Evolutionary conservation across 2,329 filamentous ascomycete genomes (phyloP), one percentile per base, ranked within the genome.

Genomic region (Eurotiales sp.): DNA sequence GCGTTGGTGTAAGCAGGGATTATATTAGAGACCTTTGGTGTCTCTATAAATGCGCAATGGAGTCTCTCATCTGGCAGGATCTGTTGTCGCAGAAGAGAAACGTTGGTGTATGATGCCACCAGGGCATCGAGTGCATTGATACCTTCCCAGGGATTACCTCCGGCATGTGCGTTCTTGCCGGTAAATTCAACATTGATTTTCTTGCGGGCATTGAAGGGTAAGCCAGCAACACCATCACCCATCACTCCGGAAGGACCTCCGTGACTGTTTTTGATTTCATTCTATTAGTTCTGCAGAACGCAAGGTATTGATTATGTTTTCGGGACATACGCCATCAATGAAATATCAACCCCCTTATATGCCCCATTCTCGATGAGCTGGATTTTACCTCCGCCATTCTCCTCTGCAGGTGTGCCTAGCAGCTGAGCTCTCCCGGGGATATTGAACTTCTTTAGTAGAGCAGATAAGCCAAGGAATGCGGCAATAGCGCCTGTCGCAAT

Each of bases 51-150:
- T 19, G 79, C 74, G 1, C 78, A 72, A 53, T 81, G 76, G n/a
- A 81, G 70, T 10, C 77, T 72, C 52, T 78, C 70, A 10, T 75
- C 74, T 0, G 80, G 77, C 55, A 73, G 71, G 3, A 79, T 72
- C 60, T 84, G 81, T 61, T 83, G 80, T 1, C 81, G 73, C 4
- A 84, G 67, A 0, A 79, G 69, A 0, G 76, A 74, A 3, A 84
- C 61, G 37, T 67, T 67, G 41, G 65, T 67, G 52, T 73, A 74
- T 0, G 69, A 74, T 0, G 72, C 69, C 2, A 83, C 68, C 19
- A 81, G 59, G 0, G 80, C 80, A 56, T 84, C 81, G 0, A 83
- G 72, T 0, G 81, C 81, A 59, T 84, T 84, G 57, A 79, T 72
- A 0, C 81, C 81, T 4, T 79, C 70, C 80, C 80, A 83, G 0